Percentiles rank a stretch among this genome's conserved stretches.
Conservation (phyloP, 257 asterid species). For the Capsicum rhomboideum region DNA sequence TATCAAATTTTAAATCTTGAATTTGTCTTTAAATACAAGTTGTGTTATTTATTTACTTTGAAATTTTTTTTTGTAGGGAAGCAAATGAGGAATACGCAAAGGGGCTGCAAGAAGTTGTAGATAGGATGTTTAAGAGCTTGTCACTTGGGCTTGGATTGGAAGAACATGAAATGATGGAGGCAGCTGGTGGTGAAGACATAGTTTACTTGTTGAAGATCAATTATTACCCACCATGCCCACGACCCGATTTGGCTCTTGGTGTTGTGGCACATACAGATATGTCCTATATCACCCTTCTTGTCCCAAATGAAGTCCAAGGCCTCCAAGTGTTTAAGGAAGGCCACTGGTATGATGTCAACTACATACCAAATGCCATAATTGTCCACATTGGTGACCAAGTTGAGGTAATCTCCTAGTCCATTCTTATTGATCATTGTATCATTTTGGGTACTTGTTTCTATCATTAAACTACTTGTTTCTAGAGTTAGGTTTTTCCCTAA, state of each 20-base stretch:
- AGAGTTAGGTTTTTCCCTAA: too few species aligned
- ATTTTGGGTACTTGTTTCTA: background rate
- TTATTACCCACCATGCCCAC: conserved; percentile 88
- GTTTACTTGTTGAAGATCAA: conserved; percentile 58
- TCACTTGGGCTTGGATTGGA: conserved; percentile 62
- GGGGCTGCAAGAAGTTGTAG: conserved; percentile 36
- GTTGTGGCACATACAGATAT: conserved; percentile 92
- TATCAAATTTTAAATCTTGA: too few species aligned
- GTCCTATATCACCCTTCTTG: conserved; percentile 61
- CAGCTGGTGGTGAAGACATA: conserved; percentile 53
- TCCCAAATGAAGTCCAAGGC: conserved; percentile 76
- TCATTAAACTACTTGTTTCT: background rate
- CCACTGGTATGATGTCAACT: conserved; percentile 70
- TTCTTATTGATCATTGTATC: background rate
- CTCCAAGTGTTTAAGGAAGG: conserved; percentile 71
- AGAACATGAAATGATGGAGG: conserved; percentile 37
- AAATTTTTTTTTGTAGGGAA: conserved; percentile 28
- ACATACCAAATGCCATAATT: conserved; percentile 74
- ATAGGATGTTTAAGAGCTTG: conserved; percentile 35
- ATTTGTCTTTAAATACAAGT: too few species aligned
- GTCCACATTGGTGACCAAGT: conserved; percentile 85
- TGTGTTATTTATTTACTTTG: too few species aligned
- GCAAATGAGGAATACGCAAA: conserved; percentile 50
- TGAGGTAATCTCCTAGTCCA: conserved; percentile 37
- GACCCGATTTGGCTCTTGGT: conserved; percentile 81